Evolutionary conservation across 331 rosid genomes (phyloP).

Genomic region (Quercus tomentella): DNA sequence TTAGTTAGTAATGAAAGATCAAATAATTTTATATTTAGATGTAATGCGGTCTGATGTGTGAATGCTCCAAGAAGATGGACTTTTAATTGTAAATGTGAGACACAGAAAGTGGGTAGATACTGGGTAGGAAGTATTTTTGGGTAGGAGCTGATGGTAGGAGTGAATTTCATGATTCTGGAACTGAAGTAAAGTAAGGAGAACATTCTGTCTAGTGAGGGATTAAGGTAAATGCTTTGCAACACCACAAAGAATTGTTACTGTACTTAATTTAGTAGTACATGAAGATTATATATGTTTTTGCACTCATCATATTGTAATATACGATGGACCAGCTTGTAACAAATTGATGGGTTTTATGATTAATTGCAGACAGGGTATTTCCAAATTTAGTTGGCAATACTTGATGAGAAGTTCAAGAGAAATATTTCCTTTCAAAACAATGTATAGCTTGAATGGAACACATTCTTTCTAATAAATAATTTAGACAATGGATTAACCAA

Average conservation of each 20-base stretch:
- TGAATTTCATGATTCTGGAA: too few relatives aligned
- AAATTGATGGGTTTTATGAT: not conserved
- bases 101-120: not conserved
- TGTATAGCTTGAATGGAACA: not conserved
- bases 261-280: not conserved
- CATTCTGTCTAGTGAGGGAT: not conserved
- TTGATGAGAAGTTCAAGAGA: not conserved
- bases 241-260: not conserved
- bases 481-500: not conserved
- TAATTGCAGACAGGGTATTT: not conserved
- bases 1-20: not conserved
- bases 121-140: not conserved
- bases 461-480: not conserved
- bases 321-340: not conserved
- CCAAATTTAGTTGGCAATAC: not conserved
- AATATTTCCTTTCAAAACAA: not conserved
- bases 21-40: not conserved
- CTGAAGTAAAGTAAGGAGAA: not conserved
- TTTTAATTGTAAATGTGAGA: not conserved
- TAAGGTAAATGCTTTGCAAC: not conserved
- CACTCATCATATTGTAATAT: not conserved
- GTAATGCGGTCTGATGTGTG: not conserved
- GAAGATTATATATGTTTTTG: not conserved
- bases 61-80: not conserved
- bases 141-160: not conserved